Evolutionary conservation across 2,329 filamentous ascomycete species (phyloP), one percentile per base, ranked within the genome.

Genomic region (Colletotrichum godetiae): DNA sequence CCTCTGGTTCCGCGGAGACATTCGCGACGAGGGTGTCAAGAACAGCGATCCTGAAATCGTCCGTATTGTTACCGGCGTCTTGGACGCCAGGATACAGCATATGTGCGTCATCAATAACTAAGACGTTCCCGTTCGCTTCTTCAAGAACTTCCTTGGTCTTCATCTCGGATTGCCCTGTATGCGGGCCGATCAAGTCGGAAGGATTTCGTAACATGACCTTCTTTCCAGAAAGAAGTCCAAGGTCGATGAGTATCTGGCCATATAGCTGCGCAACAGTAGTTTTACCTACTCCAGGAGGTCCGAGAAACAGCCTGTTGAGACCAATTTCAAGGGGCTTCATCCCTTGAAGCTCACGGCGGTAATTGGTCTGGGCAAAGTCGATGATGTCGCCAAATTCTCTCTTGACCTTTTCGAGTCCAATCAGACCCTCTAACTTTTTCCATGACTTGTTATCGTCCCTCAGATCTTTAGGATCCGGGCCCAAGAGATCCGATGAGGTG

Each of bases 91-190:
- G 35, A 42, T 82, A 84, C 0, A 92, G 82, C 79, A 87, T 88
- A 74, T 92, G 92, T 0, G 90, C 90, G 77, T 93, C 91, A 74
- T 92, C 91, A 7, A 93, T 91, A 56, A 92, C 86, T 0, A 92
- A 82, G 4, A 92, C 89, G 75, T 92, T 92, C 0, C 91, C 91
- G 0, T 86, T 60, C 0, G 89, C 88, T 0, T 86, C 81, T 2
- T 84, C 85, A 0, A 92, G 82, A 22, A 92, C 91, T 0, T 79
- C 85, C 76, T 88, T 91, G 0, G 91, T 92, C 11, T 87, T 88
- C 1, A 27, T 27, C 4, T 27, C 27, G 27, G 4, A 27, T 27
- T 83, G 81, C 2, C 90, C 90, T 0, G 92, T 73, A 1, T 83
- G 84, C 63, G 77, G 82, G 0, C 88, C 89, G 27, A 92, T 80